Base-by-base conservation (phyloP, 371 early-diverging fungal species). In the Mucor sp. region DNA sequence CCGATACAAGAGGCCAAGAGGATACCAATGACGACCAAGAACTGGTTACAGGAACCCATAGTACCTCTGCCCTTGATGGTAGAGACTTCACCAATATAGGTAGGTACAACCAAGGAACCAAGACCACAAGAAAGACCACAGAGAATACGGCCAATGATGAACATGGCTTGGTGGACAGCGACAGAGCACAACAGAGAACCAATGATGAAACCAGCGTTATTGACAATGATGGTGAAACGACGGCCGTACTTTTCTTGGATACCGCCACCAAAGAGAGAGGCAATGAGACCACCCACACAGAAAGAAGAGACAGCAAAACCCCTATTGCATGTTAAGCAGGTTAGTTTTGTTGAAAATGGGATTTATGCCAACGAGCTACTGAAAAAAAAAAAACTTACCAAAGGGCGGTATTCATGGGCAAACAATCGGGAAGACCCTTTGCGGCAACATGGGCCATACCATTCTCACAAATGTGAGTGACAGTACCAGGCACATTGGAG, bases 31-130 rank as follows among this genome's bases (percentile, higher is more conserved):
- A 93, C 90, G 48, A 95, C 75, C 32, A 62, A 62, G 37, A 68
- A 68, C 43, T 62, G 62, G 23, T 61, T 61, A 48, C 65, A 65
- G 25, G 55, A 19, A 55, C 89, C 86, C 70, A 92, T 77, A 0
- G 86, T 75, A 6, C 95, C 96, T 59, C 94, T 81, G 14, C 76
- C 78, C 9, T 80, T 75, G 1, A 86, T 81, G 0, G 95, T 93
- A 5, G 94, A 77, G 33, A 96, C 85, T 69, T 95, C 94, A 14
- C 89, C 89, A 25, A 96, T 85, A 63, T 96, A 97, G 3, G 89
- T 86, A 0, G 97, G 91, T 0, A 92, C 88, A 12, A 85, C 87
- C 25, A 90, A 88, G 32, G 93, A 89, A 15, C 89, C 89, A 7
- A 91, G 75, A 14, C 97, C 97, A 39, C 93, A 87, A 2, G 88